Base-by-base conservation (phyloP, 116 monocot species). In the Thalassia testudinum region DNA sequence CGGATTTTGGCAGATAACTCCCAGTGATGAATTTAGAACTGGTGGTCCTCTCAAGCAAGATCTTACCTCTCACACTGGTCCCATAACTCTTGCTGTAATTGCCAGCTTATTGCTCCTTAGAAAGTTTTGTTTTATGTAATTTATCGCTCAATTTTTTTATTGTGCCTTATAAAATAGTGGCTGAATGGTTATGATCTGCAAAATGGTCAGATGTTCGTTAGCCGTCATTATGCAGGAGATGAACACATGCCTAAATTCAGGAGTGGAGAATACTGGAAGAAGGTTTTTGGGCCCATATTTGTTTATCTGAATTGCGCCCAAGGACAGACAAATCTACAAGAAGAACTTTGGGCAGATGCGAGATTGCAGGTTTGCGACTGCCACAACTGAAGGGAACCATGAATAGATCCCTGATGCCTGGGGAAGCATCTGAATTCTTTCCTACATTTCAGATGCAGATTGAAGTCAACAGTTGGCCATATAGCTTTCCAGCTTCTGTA, bases 1-100 rank as follows among this genome's bases (percentile, higher is more conserved):
- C 43, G 93, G 93, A 16, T 87, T 93, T 57, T 93, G 88, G 93
- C 84, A 78, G 47, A 87, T 93, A 25, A 84, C 84, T 12, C 93
- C 93, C 0, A 93, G 93, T 49, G 71, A 87, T 43, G 88, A 93
- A 56, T 93, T 93, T 59, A 67, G 88, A 30, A 81, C 78, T 1
- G 93, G 81, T 20, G 88, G 88, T 1, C 93, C 84, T 30, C 19
- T 71, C 7, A 93, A 87, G 62, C 93, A 93, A 58, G 68, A 87
- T 58, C 72, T 93, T 27, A 87, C 93, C 26, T 87, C 93, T 59
- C 93, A 93, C 67, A 84, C 84, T 19, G 92, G 93, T 49, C 87
- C 92, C 7, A 34, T 75, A 18, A 80, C 66, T 21, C 87, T 93
- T 47, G 80, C 87, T 63, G 92, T 93, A 73, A 78, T 5, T 34